Conservation (phyloP, 345 rosid genomes). For the Stellera chamaejasme region DNA sequence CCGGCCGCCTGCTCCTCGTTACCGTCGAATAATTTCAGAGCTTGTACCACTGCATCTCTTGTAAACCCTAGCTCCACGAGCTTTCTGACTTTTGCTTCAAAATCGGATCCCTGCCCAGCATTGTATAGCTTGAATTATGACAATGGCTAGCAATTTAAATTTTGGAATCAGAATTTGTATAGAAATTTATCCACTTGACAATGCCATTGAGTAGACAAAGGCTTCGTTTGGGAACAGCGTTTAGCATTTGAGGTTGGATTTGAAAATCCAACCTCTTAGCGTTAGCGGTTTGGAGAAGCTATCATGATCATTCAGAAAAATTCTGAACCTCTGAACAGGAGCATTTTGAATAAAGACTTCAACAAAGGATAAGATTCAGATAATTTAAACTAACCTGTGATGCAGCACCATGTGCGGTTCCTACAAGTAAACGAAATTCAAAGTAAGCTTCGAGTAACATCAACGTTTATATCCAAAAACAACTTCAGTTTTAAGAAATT, state of each 20-base stretch:
- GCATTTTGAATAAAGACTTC: not conserved
- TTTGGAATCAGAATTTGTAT: too few species aligned
- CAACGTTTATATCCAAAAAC: not conserved
- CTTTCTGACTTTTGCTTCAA: slow-evolving; percentile 83
- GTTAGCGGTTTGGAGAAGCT: too few species aligned
- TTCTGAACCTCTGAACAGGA: not conserved
- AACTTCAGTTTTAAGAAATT: not conserved
- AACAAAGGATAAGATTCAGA: not conserved
- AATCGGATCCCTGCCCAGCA: slow-evolving; percentile 55
- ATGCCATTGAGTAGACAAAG: too few species aligned
- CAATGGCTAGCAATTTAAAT: not conserved
- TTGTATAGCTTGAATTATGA: not conserved
- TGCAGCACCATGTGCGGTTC: slow-evolving; percentile 14
- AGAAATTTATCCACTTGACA: too few species aligned
- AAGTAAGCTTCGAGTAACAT: not conserved
- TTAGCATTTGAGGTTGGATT: too few species aligned
- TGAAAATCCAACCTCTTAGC: too few species aligned
- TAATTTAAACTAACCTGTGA: slow-evolving; percentile 32
- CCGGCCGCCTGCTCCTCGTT: slow-evolving; percentile 98
- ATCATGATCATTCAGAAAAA: too few species aligned
- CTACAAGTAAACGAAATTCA: slow-evolving; percentile 19
- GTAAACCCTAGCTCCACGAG: slow-evolving; percentile 85
- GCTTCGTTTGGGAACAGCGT: too few species aligned
- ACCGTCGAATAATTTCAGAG: slow-evolving; percentile 73
- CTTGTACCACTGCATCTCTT: slow-evolving; percentile 77